phyloP scores from a whole-genome alignment of 176 grass and related monocot species.

The Juncus inflexus region DNA sequence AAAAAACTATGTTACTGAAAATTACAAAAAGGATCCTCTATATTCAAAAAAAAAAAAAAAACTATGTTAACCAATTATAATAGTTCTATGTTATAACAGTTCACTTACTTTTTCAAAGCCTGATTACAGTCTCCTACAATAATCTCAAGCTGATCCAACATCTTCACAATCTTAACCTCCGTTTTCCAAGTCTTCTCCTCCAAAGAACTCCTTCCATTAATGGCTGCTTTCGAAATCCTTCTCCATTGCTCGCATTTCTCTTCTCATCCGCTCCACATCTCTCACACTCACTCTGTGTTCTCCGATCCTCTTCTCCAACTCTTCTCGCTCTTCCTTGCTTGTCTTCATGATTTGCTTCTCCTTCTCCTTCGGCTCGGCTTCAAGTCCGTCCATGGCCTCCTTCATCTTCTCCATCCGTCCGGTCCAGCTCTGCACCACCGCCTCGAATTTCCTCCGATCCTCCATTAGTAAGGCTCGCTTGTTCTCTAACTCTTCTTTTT shows the following conservation, averaged over 20 bases:
- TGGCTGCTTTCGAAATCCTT: slow-evolving; percentile 46
- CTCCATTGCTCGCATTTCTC: slow-evolving; percentile 54
- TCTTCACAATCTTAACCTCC: slow-evolving; percentile 37
- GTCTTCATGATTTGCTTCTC: slow-evolving; percentile 36
- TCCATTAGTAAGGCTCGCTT: no score
- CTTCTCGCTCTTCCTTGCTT: slow-evolving; percentile 43
- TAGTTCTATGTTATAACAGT: no score
- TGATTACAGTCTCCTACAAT: slow-evolving; percentile 62
- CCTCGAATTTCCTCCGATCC: no score
- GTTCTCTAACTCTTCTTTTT: no score
- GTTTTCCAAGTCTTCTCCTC: slow-evolving; percentile 82
- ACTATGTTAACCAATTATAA: no score
- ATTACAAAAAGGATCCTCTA: no score
- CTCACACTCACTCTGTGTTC: slow-evolving; percentile 51
- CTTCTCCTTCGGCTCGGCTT: slow-evolving; percentile 61
- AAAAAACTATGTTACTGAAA: no score
- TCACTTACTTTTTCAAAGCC: slow-evolving; percentile 54
- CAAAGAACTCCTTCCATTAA: slow-evolving; percentile 32
- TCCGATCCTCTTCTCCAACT: slow-evolving; percentile 43
- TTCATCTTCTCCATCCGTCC: no score
- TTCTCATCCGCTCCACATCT: slow-evolving; percentile 59
- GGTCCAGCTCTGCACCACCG: no score
- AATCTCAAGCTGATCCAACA: slow-evolving; percentile 52
- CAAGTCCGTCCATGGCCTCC: no score
- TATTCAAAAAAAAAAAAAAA: no score